A percentile compares a stretch with the other conserved stretches of the same genome.
Conservation (phyloP, 2,329 filamentous ascomycete genomes). For the Claviceps capensis region DNA sequence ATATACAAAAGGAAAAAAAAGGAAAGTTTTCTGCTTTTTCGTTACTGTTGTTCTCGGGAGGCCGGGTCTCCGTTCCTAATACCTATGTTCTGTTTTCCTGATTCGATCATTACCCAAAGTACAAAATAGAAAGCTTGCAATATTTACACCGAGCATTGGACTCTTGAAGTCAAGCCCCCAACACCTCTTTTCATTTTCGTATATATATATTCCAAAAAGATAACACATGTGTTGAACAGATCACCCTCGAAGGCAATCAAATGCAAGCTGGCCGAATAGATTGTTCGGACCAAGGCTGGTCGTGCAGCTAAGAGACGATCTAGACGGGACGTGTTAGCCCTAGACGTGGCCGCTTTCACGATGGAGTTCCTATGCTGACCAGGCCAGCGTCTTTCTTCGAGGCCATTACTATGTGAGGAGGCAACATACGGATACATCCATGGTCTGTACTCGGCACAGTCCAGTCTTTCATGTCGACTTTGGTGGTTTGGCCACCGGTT, state of each 20-base stretch:
- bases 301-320: neutral
- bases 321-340: neutral
- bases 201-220: no score
- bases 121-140: no score
- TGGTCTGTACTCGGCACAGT: neutral
- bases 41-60: no score
- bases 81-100: no score
- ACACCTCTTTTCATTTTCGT: no score
- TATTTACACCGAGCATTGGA: no score
- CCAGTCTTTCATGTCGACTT: constrained; percentile 10
- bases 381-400: neutral
- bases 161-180: no score
- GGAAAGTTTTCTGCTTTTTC: no score
- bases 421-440: neutral
- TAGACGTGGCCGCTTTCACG: neutral
- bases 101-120: no score
- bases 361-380: neutral
- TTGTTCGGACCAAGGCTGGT: constrained; percentile 7
- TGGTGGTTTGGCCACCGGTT: constrained; percentile 22
- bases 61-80: no score
- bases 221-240: neutral
- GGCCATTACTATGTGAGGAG: neutral
- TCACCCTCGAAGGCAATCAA: neutral
- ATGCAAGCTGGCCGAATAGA: neutral
- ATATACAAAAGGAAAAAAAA: no score